Conservation (phyloP, 495 filamentous ascomycete genomes). For the Monascus purpureus region DNA sequence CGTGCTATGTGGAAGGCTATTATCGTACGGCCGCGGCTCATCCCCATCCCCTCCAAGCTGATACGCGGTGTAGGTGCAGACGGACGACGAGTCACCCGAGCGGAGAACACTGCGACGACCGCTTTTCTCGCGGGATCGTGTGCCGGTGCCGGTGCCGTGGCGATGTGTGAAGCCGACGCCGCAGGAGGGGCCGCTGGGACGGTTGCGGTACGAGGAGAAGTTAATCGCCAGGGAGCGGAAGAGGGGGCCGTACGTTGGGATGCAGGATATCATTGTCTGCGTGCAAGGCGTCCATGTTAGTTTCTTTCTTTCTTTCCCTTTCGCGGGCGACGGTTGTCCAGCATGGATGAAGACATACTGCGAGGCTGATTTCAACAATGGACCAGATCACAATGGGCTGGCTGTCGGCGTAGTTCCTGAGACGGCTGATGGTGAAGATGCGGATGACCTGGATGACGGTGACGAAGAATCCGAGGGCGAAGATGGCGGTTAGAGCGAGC, state of each 20-base stretch:
- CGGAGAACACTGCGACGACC: not conserved
- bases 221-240: conserved; percentile 24
- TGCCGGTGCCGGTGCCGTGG: not conserved
- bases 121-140: not conserved
- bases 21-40: conserved; percentile 1
- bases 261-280: conserved; percentile 30
- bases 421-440: conserved; percentile 32
- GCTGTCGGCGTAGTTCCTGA: conserved; percentile 30
- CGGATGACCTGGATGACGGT: conserved; percentile 41
- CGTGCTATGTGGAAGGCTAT: too few relatives aligned
- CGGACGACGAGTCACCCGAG: too few relatives aligned
- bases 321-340: not conserved
- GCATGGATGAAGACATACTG: conserved; percentile 8
- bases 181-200: conserved; percentile 2
- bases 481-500: conserved; percentile 29
- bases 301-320: not conserved
- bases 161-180: not conserved
- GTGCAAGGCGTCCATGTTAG: not conserved
- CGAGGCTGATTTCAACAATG: conserved; percentile 34
- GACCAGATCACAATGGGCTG: conserved; percentile 38
- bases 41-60: not conserved
- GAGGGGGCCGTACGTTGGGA: conserved; percentile 37
- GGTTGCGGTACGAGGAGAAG: conserved; percentile 9
- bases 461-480: conserved; percentile 38
- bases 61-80: too few relatives aligned